Evolutionary conservation across 116 monocot genomes (phyloP).

Genomic region (Papilionanthe hybrid): DNA sequence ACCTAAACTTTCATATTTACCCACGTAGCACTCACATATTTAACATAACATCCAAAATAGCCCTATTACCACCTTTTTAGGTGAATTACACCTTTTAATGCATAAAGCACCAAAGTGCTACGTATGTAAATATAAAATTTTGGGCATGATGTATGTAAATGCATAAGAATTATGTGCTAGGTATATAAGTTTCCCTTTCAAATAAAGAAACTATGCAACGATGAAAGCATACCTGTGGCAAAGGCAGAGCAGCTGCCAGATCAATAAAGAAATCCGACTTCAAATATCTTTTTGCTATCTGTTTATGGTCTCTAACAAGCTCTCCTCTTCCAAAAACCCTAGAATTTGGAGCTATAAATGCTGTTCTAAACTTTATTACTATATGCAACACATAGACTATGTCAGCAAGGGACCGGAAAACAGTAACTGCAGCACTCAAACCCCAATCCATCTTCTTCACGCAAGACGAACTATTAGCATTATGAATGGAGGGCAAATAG

Average conservation of each 20-base stretch:
- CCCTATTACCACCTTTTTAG: no score
- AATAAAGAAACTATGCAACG: not conserved
- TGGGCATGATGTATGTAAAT: no score
- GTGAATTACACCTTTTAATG: no score
- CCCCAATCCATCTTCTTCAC: conserved; percentile 47
- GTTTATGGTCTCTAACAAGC: conserved; percentile 72
- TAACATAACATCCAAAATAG: no score
- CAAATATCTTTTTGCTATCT: conserved; percentile 68
- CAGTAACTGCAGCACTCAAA: conserved; percentile 50
- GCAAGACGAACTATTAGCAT: conserved; percentile 28
- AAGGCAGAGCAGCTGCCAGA: conserved; percentile 71
- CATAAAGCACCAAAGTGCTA: no score
- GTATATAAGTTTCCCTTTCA: no score
- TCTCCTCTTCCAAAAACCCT: conserved; percentile 91
- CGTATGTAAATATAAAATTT: no score
- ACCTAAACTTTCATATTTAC: no score
- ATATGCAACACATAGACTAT: conserved; percentile 78
- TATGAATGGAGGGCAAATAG: conserved; percentile 54
- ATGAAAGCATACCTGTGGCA: conserved; percentile 67
- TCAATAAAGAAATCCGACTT: conserved; percentile 72
- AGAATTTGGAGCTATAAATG: conserved; percentile 75
- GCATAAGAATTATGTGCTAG: no score
- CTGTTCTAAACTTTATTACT: conserved; percentile 74
- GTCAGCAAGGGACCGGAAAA: conserved; percentile 63
- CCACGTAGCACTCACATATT: no score